Base-by-base conservation (phyloP, 176 grass and related monocot species). In the Eleusine indica region DNA sequence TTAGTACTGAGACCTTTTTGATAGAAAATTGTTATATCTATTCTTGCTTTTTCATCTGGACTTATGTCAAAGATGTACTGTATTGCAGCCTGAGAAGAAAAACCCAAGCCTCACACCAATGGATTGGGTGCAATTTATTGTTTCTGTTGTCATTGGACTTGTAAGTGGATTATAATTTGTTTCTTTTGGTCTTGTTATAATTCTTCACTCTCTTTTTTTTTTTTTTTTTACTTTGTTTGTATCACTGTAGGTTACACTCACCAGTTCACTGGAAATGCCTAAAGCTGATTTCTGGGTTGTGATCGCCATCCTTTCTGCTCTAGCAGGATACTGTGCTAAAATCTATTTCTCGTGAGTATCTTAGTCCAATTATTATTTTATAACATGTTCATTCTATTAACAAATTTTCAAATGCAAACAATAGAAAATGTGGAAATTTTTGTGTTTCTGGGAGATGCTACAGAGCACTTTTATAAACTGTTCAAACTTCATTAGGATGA, bases 281-380 rank as follows among this genome's bases (percentile, higher is more conserved):
- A 95, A 98, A 89, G 96, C 93, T 85, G 93, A 98, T 92, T 88
- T 98, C 65, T 96, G 91, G 93, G 93, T 99, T 82, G 93, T 91
- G 62, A 80, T 76, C 76, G 93, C 93, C 16, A 90, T 99, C 85
- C 87, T 99, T 46, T 94, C 89, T 96, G 96, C 85, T 82, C 77
- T 99, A 60, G 87, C 81, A 53, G 96, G 96, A 74, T 99, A 99
- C 88, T 99, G 96, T 73, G 96, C 96, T 68, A 99, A 99, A 84
- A 93, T 99, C 39, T 99, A 99, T 85, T 96, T 99, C 88, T 99
- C 96, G 96, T 99, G 74, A 99, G 89, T 87, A 37, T 70, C 30
- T 68, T 5, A 60, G 17, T 79, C 15, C 8, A 70, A 29, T 25
- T 80, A 82, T 78, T 79, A 77, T 65, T 60, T 79, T 68, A 13